Evolutionary conservation across 1,139 yeast species (phyloP), one percentile per base, ranked within the genome.

Genomic region (Saccharomyces hybrid): DNA sequence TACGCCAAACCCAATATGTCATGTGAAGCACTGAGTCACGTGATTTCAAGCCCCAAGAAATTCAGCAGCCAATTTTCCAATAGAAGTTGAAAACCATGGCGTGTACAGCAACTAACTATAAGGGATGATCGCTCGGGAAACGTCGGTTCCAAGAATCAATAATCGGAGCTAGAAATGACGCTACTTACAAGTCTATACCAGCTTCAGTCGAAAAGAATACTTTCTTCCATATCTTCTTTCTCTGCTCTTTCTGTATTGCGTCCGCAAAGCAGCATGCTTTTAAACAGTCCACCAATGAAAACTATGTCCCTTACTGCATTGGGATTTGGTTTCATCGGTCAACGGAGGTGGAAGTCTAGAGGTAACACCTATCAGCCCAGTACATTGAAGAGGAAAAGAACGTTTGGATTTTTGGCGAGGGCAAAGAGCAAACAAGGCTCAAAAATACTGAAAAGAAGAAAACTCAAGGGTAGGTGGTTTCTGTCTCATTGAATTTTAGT

Each of bases 321-420:
- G 57, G 28, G 59, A 59, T 31, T 53, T 57, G 47, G 54, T 52
- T 47, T 48, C 52, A 34, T 14, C 11, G 28, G n/a, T 7, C 69
- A 65, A 52, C 81, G 77, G 73, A 81, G 97, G 75, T 85, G 91
- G 84, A 84, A 87, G 69, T 78, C 90, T 31, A 83, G 96, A 76
- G 99, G 99, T 73, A 87, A 89, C 73, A 89, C 96, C 25, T 93
- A 86, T 72, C 98, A 91, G 71, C 98, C 99, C 50, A 86, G 91
- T 56, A 90, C 95, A 1, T 75, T 88, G 60, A 89, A 88, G 69
- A 80, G 98, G 70, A 93, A 93, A 76, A 84, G 97, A 73, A 84
- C 87, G 38, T 79, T 88, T 58, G 99, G 99, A 0, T 93, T 91
- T 64, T 77, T 93, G 66, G 93, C 96, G 14, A 82, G 97, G 69